These are phyloP conservation scores for Amoebophrya sp. DNA, from an alignment of 169 alveolate species.

Conservation along the genomic window DNA sequence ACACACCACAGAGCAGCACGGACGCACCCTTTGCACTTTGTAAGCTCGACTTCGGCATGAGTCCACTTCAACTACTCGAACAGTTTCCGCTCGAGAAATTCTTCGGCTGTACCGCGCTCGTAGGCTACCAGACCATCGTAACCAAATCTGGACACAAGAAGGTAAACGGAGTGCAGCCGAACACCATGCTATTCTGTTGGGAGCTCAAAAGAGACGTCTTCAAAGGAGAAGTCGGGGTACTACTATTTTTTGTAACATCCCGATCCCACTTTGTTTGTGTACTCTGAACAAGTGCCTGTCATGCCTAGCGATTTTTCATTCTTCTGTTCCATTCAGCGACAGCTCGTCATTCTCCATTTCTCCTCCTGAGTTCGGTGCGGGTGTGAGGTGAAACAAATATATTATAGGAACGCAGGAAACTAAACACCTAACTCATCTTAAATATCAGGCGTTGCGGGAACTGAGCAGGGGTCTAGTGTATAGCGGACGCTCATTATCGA, in stretches of 20 bases:
- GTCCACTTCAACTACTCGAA: neutral
- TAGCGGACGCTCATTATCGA: no score
- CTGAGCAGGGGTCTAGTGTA: no score
- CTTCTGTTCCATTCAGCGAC: neutral
- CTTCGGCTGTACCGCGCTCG: neutral
- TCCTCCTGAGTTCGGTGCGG: neutral
- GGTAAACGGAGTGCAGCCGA: neutral
- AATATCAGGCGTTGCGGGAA: no score
- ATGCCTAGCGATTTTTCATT: neutral
- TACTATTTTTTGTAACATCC: no score
- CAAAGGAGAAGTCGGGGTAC: neutral
- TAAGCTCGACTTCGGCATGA: neutral
- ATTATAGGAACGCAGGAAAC: no score
- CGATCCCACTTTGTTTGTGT: neutral
- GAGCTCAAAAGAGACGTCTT: neutral
- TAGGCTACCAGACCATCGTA: neutral
- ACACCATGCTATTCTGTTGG: neutral
- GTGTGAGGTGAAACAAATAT: neutral
- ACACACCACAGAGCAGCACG: neutral
- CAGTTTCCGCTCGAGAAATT: neutral
- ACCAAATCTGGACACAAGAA: neutral
- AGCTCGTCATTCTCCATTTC: neutral
- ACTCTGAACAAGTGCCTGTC: neutral
- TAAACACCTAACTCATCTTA: no score
- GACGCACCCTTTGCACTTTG: neutral